A percentile compares a stretch with the other conserved stretches of the same genome.
Evolutionary conservation across 2,329 filamentous ascomycete genomes (phyloP).

Genomic region (Beauveria australis): DNA sequence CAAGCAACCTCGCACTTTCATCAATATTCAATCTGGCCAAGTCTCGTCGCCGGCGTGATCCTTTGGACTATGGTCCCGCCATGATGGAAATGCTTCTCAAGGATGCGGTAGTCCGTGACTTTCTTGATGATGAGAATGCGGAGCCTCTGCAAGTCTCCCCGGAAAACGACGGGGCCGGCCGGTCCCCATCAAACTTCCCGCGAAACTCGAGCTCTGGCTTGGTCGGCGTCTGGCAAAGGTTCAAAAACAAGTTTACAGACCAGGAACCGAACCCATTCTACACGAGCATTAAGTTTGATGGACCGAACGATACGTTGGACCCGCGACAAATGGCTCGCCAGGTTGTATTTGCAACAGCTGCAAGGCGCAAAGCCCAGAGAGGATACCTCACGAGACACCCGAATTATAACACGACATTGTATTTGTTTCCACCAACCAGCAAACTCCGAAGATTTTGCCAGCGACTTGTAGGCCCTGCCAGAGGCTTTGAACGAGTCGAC

Average conservation of each 20-base stretch:
- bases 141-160: constrained; percentile 22
- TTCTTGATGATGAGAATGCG: constrained; percentile 62
- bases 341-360: constrained; percentile 74
- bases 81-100: constrained; percentile 95
- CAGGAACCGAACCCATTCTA: constrained; percentile 93
- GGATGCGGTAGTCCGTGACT: constrained; percentile 89
- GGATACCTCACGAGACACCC: constrained; percentile 84
- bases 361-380: constrained; percentile 77
- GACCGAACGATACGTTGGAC: constrained; percentile 70
- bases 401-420: constrained; percentile 86
- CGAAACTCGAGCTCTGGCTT: constrained; percentile 27
- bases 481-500: constrained; percentile 79
- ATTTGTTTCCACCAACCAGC: constrained; percentile 73
- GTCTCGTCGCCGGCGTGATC: constrained; percentile 60
- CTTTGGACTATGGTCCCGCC: constrained; percentile 82
- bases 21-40: constrained; percentile 59
- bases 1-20: constrained; percentile 68
- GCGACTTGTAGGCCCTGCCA: constrained; percentile 79
- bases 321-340: constrained; percentile 84
- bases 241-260: constrained; percentile 48
- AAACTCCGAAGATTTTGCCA: constrained; percentile 78
- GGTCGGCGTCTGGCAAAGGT: constrained; percentile 52
- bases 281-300: constrained; percentile 61
- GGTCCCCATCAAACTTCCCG: not conserved
- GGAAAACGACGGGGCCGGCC: constrained; percentile 14